phyloP scores from a whole-genome alignment of 345 rosid genomes.

The Ricinus communis region DNA sequence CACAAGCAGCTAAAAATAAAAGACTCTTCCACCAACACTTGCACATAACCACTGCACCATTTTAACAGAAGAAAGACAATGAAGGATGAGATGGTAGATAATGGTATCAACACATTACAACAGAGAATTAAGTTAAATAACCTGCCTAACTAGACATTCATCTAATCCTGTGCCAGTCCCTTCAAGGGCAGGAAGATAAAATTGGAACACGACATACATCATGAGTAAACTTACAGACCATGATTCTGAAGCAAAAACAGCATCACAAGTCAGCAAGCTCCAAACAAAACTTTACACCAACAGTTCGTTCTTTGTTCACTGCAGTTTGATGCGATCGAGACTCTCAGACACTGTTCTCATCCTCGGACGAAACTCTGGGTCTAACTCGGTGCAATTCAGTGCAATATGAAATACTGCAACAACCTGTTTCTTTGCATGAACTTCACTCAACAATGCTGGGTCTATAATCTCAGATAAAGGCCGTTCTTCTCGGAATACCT shows the following conservation, averaged over 20 bases:
- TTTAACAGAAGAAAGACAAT: no score
- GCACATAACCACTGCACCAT: no score
- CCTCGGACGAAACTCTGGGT: conserved; percentile 87
- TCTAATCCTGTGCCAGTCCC: not conserved
- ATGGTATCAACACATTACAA: not conserved
- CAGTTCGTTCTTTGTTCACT: conserved; percentile 27
- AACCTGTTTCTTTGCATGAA: conserved; percentile 68
- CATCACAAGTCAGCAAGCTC: conserved; percentile 6
- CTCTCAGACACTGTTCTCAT: conserved; percentile 80
- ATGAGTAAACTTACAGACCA: conserved; percentile 2
- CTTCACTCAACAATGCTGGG: conserved; percentile 54
- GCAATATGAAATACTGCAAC: conserved; percentile 70
- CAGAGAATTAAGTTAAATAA: conserved; percentile 4
- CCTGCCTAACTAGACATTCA: not conserved
- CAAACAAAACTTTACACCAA: conserved; percentile 22
- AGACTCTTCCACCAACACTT: no score
- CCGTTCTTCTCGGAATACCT: conserved; percentile 59
- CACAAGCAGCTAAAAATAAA: no score
- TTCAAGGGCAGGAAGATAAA: not conserved
- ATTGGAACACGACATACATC: conserved; percentile 3
- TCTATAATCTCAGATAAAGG: conserved; percentile 79
- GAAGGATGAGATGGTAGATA: not conserved
- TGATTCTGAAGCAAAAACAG: conserved; percentile 7
- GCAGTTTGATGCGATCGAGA: conserved; percentile 63
- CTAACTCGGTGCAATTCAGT: conserved; percentile 79